phyloP scores from a whole-genome alignment of 2,329 filamentous ascomycete genomes.

The Diplodia sapinea region DNA sequence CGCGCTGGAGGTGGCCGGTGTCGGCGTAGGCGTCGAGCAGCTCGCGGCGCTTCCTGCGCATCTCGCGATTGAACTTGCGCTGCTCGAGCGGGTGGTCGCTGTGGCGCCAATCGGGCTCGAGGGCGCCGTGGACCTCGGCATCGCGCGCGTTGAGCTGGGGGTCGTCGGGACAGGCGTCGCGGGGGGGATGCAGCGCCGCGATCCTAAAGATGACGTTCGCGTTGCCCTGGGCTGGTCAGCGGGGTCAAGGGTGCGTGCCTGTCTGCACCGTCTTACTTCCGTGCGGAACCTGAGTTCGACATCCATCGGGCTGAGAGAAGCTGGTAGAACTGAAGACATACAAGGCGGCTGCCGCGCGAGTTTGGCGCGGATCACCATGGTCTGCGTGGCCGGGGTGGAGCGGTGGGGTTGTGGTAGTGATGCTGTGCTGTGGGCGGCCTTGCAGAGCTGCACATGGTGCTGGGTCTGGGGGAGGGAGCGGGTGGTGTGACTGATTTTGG shows the following conservation, averaged over 20 bases:
- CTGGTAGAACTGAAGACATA: constrained; percentile 28
- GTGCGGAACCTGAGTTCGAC: constrained; percentile 31
- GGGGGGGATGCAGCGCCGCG: constrained; percentile 1
- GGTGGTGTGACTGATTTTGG: constrained; percentile 25
- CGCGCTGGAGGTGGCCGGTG: not conserved
- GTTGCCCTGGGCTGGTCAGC: constrained; percentile 30
- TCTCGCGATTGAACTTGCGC: constrained; percentile 24
- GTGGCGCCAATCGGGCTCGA: constrained; percentile 31
- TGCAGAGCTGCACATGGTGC: constrained; percentile 36
- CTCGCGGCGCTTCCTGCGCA: constrained; percentile 13
- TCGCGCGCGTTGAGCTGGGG: not conserved
- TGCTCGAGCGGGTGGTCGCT: constrained; percentile 19
- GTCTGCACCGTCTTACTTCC: constrained; percentile 27
- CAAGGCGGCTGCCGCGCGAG: constrained; percentile 27
- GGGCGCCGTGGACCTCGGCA: constrained; percentile 1
- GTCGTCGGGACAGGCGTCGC: not conserved
- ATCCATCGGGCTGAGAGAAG: constrained; percentile 15
- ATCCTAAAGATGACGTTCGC: constrained; percentile 31
- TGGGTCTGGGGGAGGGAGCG: constrained; percentile 7
- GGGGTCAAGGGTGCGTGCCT: not conserved
- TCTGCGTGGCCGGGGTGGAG: constrained; percentile 30
- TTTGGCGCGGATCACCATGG: constrained; percentile 31
- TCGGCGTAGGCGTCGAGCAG: constrained; percentile 9
- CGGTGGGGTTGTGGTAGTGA: constrained; percentile 28
- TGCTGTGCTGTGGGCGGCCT: constrained; percentile 23